Evolutionary conservation across 176 grass and related monocot species (phyloP), one percentile per base, ranked within the genome.

Genomic region (Coix lacrymajobi): DNA sequence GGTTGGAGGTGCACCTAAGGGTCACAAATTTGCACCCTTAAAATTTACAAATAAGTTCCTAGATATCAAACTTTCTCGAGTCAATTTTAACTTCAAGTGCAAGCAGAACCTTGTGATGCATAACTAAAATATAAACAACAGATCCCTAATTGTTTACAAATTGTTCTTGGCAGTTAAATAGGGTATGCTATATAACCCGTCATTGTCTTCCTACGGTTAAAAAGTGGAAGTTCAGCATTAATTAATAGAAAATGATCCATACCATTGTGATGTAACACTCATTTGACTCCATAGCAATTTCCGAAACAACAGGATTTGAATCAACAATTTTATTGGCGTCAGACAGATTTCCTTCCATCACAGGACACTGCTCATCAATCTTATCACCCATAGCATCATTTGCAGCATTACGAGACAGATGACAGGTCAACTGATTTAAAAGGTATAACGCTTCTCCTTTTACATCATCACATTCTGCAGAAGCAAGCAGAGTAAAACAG

Each of bases 181-280:
- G 7, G 7, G n/a, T 48, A 81, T 2, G 3, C 62, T 61, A 87
- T 61, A 87, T 9, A 69, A 60, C 40, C 28, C 71, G 46, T 68
- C 43, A 68, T 76, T 81, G 66, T 57, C 8, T 57, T 57, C 52
- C 52, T 24, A 57, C 0, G 8, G 75, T 24, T 28, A 33, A 54
- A 85, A 89, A 70, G 82, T 76, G 10, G 71, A 89, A 85, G 1
- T 81, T 76, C 9, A 30, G 46, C 77, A 70, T 52, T 22, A 84
- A 70, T 52, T 22, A 84, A 70, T 33, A 85, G 19, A 36, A 48
- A 52, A 36, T 52, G 41, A 14, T 20, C 36, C 78, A 82, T 98
- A 98, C 95, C 95, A 94, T 92, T 91, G 74, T 75, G 69, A 98
- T 79, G 60, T 89, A 94, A 80, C 84, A 98, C 57, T 89, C 86